Evolutionary conservation across 441 rosid species (phyloP), one percentile per base, ranked within the genome.

Genomic region (Arabidopsis lyrata): DNA sequence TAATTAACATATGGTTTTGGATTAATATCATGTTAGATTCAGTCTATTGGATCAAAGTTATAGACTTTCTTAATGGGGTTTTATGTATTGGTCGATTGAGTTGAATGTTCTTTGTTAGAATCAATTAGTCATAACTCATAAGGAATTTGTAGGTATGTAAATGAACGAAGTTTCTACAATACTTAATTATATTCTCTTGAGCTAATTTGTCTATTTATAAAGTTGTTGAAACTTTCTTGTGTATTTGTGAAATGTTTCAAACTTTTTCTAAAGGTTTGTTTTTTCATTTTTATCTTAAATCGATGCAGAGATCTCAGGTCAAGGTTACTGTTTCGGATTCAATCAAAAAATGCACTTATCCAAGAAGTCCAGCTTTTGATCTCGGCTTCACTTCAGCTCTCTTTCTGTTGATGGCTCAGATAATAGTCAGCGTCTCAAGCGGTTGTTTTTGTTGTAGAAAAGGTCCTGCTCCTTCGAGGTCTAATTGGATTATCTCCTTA

Each of bases 371-470:
- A 55, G 97, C 99, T 53, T 81, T 81, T 22, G 79, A 79, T 47
- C 93, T 90, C 77, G 99, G 99, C 27, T 78, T 92, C 72, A 82
- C 90, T 55, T 83, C 97, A 13, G 91, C 97, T 9, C 61, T 86
- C 41, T 76, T 89, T 39, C 92, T 94, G 61, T 18, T 89, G 86
- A 49, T 89, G 55, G 94, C 97, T 66, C 97, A 92, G 79, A 72
- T 89, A 35, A 77, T 85, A 47, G 81, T 78, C 4, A 92, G 83
- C 34, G 80, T 84, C 15, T 81, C 90, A 58, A 85, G 84, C n/a
- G 90, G 99, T 29, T 92, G 99, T 76, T 35, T 92, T 70, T 94
- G 97, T 82, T 92, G 97, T 85, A 84, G 79, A 79, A 82, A 86
- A 82, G 76, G 81, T 66, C 84, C 81, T 5, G 53, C 75, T 54